Conservation (phyloP, 2,329 filamentous ascomycete species). For the Stachybotrys chartarum region DNA sequence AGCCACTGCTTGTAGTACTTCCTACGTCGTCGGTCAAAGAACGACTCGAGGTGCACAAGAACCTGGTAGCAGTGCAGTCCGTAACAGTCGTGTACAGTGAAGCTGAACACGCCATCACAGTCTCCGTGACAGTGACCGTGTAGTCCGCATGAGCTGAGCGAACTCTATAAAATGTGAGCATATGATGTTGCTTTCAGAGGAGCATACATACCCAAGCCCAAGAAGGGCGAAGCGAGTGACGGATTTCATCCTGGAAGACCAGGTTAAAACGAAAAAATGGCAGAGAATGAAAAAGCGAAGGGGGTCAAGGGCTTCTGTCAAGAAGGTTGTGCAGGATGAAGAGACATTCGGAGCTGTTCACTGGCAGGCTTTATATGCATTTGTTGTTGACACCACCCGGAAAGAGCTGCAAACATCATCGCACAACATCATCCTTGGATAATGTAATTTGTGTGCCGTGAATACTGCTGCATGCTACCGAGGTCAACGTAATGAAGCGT, state of each 20-base stretch:
- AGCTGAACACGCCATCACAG: constrained; percentile 19
- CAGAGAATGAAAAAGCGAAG: not conserved
- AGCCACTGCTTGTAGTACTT: not conserved
- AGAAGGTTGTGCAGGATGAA: not conserved
- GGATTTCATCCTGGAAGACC: constrained; percentile 8
- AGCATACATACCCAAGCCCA: constrained; percentile 18
- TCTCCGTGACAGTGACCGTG: constrained; percentile 24
- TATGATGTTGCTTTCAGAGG: not conserved
- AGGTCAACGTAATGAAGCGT: not conserved
- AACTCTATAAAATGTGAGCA: constrained; percentile 11
- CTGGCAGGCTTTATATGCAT: not conserved
- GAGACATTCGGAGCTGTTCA: not conserved
- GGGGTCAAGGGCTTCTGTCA: not conserved
- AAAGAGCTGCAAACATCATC: not conserved
- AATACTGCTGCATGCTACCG: not conserved
- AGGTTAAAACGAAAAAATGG: not conserved
- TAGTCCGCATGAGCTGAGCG: constrained; percentile 14
- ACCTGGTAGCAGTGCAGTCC: constrained; percentile 1
- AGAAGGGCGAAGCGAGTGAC: constrained; percentile 16
- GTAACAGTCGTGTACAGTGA: constrained; percentile 11
- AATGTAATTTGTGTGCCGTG: not conserved
- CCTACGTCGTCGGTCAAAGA: not conserved
- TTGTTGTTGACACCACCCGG: too few relatives aligned
- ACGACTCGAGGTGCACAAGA: constrained; percentile 1
- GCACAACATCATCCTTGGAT: not conserved